Evolutionary conservation across 805 yeast genomes (phyloP).

Genomic region (Myxozyma geophila): DNA sequence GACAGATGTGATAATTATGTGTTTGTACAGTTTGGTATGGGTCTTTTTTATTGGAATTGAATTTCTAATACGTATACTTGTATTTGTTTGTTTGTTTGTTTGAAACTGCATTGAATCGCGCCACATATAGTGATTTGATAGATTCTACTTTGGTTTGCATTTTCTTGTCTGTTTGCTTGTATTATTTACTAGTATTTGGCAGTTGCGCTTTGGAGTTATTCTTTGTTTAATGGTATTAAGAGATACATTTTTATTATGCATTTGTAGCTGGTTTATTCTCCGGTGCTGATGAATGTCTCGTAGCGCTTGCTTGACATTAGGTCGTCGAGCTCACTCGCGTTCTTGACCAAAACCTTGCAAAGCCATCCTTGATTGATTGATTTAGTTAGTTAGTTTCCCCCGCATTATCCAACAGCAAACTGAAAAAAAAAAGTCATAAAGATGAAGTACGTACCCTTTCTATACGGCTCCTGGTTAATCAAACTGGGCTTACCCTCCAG

Average conservation of each 20-base stretch:
- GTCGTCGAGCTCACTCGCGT: slow-evolving; percentile 19
- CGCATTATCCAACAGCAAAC: background rate
- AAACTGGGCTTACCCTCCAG: slow-evolving; percentile 74
- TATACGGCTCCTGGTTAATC: slow-evolving; percentile 80
- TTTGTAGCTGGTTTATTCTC: slow-evolving; percentile 9
- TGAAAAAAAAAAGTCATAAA: no score
- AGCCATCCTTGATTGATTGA: slow-evolving; percentile 24
- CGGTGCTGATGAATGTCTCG: slow-evolving; percentile 23
- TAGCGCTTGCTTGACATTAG: slow-evolving; percentile 23
- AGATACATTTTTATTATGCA: background rate
- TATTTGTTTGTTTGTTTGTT: background rate
- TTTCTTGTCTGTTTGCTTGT: background rate
- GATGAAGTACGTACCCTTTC: slow-evolving; percentile 14
- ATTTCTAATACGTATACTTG: background rate
- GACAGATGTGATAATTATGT: background rate
- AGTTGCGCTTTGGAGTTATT: background rate
- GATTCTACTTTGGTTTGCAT: background rate
- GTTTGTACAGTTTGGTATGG: background rate
- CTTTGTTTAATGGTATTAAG: background rate
- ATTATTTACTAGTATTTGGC: background rate
- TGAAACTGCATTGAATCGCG: background rate
- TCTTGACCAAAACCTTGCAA: slow-evolving; percentile 24
- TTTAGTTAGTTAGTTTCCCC: background rate
- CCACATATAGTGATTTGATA: background rate
- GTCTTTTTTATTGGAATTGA: background rate